Evolutionary conservation across 2,329 filamentous ascomycete genomes (phyloP), one percentile per base, ranked within the genome.

Genomic region (Colletotrichum sp.): DNA sequence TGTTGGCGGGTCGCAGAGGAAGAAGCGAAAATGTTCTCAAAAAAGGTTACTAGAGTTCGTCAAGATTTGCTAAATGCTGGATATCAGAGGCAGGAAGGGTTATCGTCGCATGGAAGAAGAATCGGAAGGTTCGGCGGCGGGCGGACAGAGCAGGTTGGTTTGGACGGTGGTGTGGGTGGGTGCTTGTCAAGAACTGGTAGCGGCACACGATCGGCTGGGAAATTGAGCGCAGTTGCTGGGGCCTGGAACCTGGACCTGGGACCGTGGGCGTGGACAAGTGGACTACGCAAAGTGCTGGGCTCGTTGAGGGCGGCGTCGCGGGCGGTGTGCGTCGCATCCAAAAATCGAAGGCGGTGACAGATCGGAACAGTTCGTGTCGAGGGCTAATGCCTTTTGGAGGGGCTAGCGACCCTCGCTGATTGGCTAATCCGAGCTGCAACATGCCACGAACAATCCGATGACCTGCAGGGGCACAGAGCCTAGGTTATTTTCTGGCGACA

Each of bases 281-380:
- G 21, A 59, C 55, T 59, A 59, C n/a, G 52, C 26, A 32, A 26
- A 26, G 34, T 62, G 39, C 39, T 34, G 36, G 59, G 28, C 12
- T 30, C 57, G 26, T 60, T 30, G 57, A 15, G 39, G 18, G 30
- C 62, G 62, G 62, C 32, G 32, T 16, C 49, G 36, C 13, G 57
- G 66, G 57, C 68, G 39, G 72, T 75, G 72, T 72, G 70, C 32
- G 70, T 74, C 59, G 74, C 71, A 64, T 36, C 59, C 59, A 34
- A 69, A 64, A 60, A 69, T 64, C 68, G 73, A 63, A 72, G 63
- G 73, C 73, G 71, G 71, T 76, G 74, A 74, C 64, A 49, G 57
- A 73, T 69, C 73, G 59, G 73, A 73, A 73, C 62, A 52, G 73
- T 63, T 63, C 39, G 63, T 68, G 21, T 66, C 32, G 28, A 49